A percentile compares a stretch with the other conserved stretches of the same genome.
Evolutionary conservation across 257 asterid species (phyloP).

Genomic region (Nicotiana sylvestris): DNA sequence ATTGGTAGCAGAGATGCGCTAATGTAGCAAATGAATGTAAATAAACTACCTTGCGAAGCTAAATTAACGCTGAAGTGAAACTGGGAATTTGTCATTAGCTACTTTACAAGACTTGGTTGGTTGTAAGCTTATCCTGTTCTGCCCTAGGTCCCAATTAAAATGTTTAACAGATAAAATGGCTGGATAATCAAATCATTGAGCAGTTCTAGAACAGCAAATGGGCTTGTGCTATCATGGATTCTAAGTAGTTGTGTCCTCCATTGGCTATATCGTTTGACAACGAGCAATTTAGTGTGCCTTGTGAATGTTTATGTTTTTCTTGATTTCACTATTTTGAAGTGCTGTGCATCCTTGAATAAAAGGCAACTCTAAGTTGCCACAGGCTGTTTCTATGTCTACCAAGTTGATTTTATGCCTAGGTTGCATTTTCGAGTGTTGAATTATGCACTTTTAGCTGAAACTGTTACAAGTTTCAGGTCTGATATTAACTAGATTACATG

Average conservation of each 20-base stretch:
- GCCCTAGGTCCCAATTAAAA: neutral
- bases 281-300: neutral
- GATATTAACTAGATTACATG: conserved; percentile 3
- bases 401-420: neutral
- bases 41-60: neutral
- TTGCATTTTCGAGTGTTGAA: neutral
- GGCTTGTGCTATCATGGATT: neutral
- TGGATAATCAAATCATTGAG: neutral
- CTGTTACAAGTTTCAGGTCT: neutral
- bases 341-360: neutral
- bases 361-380: neutral
- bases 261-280: neutral
- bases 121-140: neutral
- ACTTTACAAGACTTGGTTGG: neutral
- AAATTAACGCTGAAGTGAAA: neutral
- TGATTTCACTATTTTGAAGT: neutral
- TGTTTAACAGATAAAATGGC: neutral
- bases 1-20: neutral
- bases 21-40: neutral
- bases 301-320: neutral
- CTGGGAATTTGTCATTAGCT: neutral
- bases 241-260: neutral
- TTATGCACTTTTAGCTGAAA: neutral
- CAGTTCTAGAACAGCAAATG: neutral
- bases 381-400: neutral